Evolutionary conservation across 2,329 filamentous ascomycete genomes (phyloP).

Genomic region (Pseudopyrenochaeta lycopersici): DNA sequence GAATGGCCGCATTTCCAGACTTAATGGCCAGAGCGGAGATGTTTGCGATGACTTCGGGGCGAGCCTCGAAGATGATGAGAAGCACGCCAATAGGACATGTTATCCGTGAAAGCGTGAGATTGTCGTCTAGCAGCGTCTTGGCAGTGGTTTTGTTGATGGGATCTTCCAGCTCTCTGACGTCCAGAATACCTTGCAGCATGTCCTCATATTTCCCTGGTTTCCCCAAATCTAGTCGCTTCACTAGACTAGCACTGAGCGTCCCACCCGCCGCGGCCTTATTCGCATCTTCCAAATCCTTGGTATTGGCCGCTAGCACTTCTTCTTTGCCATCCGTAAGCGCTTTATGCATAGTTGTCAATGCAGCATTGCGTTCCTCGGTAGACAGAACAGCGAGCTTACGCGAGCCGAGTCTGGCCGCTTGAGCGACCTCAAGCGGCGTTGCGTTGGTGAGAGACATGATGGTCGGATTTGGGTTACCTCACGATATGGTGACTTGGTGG

Average conservation of each 20-base stretch:
- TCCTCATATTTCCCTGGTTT: constrained; percentile 94
- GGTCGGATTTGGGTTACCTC: constrained; percentile 21
- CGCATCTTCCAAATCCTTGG: constrained; percentile 79
- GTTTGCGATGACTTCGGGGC: constrained; percentile 97
- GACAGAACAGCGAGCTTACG: constrained; percentile 83
- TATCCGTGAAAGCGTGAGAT: constrained; percentile 83
- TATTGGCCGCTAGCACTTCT: constrained; percentile 86
- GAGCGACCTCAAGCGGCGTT: constrained; percentile 78
- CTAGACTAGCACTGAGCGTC: constrained; percentile 78
- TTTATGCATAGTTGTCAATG: constrained; percentile 81
- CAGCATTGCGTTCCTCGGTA: constrained; percentile 79
- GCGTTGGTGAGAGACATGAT: constrained; percentile 88
- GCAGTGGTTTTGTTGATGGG: constrained; percentile 87
- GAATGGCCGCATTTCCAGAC: constrained; percentile 93
- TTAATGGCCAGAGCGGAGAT: constrained; percentile 96
- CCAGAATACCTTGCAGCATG: constrained; percentile 93
- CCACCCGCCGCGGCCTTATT: constrained; percentile 77
- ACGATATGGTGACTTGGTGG: constrained; percentile 14
- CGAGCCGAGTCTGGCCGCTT: constrained; percentile 81
- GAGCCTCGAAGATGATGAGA: constrained; percentile 96
- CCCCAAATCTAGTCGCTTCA: constrained; percentile 86
- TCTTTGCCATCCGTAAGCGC: constrained; percentile 76
- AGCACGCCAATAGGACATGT: constrained; percentile 97
- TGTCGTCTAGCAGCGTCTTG: constrained; percentile 85
- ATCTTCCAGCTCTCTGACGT: constrained; percentile 84